These are phyloP conservation scores for Agapanthus africanus DNA, from an alignment of 106 monocot species.

Conservation along the genomic window DNA sequence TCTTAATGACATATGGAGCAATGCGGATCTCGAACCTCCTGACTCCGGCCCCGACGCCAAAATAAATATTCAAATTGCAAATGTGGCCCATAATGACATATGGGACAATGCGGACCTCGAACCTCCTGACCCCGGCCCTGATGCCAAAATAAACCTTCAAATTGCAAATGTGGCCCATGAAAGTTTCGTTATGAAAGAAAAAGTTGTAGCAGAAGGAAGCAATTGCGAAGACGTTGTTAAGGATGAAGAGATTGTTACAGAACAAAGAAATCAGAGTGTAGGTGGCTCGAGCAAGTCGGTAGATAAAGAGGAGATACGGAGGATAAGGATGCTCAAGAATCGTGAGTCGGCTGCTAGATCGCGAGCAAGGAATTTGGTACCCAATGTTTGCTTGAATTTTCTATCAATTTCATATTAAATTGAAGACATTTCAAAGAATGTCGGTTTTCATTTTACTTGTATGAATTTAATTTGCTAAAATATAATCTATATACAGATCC, in stretches of 20 bases:
- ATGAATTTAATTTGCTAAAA: neutral
- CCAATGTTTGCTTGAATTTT: neutral
- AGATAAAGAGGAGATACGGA: neutral
- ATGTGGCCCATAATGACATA: too few relatives aligned
- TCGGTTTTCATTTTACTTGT: neutral
- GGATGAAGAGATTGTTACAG: neutral
- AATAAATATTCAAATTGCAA: neutral
- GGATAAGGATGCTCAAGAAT: neutral
- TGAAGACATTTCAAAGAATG: neutral
- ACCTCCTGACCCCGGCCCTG: neutral
- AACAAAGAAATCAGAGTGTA: neutral
- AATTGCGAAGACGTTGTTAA: neutral
- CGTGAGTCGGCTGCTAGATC: neutral
- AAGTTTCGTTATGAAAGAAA: neutral
- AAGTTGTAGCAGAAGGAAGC: neutral
- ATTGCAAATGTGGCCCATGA: too few relatives aligned
- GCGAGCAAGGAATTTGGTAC: neutral
- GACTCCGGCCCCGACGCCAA: neutral
- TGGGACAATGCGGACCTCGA: too few relatives aligned
- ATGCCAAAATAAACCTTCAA: neutral
- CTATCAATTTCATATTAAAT: neutral
- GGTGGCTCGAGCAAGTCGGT: neutral
- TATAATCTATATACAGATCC: neutral
- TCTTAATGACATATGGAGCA: neutral
- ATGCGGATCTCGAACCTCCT: neutral